These are phyloP conservation scores for Aleurites moluccanus DNA, from an alignment of 441 rosid species.

Conservation along the genomic window DNA sequence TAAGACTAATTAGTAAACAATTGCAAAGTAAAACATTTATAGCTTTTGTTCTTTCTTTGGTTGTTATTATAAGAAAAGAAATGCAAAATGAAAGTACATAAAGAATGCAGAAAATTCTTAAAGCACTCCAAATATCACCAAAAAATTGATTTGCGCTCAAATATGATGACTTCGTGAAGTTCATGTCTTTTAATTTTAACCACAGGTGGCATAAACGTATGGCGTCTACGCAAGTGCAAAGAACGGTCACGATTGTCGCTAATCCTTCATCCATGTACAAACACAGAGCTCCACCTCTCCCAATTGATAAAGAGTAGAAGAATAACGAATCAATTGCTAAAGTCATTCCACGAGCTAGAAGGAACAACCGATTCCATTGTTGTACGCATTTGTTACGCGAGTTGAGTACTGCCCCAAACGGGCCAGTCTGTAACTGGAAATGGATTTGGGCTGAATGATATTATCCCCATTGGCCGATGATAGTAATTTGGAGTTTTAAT, in stretches of 20 bases:
- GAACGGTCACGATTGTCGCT: constrained; percentile 50
- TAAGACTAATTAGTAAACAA: too few relatives aligned
- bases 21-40: too few relatives aligned
- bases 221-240: constrained; percentile 57
- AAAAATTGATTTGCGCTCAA: too few relatives aligned
- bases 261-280: constrained; percentile 56
- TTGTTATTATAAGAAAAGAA: too few relatives aligned
- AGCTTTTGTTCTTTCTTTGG: too few relatives aligned
- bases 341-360: constrained; percentile 60
- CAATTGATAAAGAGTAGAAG: constrained; percentile 55
- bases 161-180: too few relatives aligned
- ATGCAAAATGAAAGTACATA: too few relatives aligned
- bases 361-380: constrained; percentile 56
- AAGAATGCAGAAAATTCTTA: too few relatives aligned
- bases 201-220: constrained; percentile 56
- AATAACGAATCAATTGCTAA: constrained; percentile 63
- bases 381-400: constrained; percentile 56
- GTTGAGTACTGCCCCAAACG: constrained; percentile 44
- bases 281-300: constrained; percentile 50
- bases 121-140: too few relatives aligned
- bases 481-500: too few relatives aligned
- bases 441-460: not conserved
- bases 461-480: too few relatives aligned
- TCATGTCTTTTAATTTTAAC: too few relatives aligned
- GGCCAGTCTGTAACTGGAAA: constrained; percentile 22